Base-by-base conservation (phyloP, 495 filamentous ascomycete genomes). In the Xeromyces bisporus region DNA sequence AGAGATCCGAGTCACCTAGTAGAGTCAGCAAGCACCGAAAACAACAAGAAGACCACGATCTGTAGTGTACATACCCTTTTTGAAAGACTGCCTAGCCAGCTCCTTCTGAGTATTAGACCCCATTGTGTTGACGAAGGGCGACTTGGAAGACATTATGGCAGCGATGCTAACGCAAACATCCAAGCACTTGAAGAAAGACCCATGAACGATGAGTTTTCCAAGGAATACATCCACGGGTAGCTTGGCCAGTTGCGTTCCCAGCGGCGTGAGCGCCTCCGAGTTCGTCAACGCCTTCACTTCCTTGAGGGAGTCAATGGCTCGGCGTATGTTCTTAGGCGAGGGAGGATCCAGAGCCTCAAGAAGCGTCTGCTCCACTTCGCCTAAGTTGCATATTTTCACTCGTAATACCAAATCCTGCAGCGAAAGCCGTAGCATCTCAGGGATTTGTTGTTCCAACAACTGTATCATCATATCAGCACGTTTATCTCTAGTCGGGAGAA, bases 351-450 rank as follows among this genome's bases (percentile, higher is more conserved):
- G 58, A 6, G 89, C 89, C 50, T 89, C 71, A n/a, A 76, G 66
- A 3, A 97, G 64, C 0, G 84, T 92, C 38, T 84, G 68, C 43
- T 93, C 87, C 30, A 96, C 86, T 28, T 76, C 73, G 2, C 89
- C 89, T 29, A 97, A 66, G 43, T 86, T 89, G 57, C 85, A 97
- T 21, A 91, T 89, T 56, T 97, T 97, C 39, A 94, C 83, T n/a
- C 89, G 75, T 39, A 97, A 75, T 6, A 86, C 81, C 2, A 94
- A 68, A 41, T 97, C 89, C 54, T 96, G 87, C 7, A 97, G 56
- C 0, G 85, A 93, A 4, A 97, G 66, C 2, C 89, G 77, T 26
- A 96, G 73, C 68, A 97, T 84, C 50, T 97, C 89, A 0, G 89
- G 89, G 0, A 79, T 91, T 58, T 96, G 89, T 46, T 93, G 81